Evolutionary conservation across 352 stramenopile species (phyloP).

Genomic region (Globisporangium mamillatum): DNA sequence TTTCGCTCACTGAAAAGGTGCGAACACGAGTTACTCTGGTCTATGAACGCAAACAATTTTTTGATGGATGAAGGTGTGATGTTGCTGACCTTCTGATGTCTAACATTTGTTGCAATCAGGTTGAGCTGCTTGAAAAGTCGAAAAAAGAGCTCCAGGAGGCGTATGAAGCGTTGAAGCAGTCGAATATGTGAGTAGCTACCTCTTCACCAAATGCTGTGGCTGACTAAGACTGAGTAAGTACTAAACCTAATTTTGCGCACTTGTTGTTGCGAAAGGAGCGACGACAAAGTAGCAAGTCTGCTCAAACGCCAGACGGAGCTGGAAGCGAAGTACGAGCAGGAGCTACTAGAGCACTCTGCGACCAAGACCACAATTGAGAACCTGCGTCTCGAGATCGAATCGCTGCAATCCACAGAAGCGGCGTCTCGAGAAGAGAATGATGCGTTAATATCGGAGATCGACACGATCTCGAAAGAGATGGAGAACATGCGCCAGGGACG

Average conservation of each 20-base stretch:
- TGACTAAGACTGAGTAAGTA: not conserved
- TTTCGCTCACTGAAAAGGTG: conserved; percentile 43
- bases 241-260: not conserved
- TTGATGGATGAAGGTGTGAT: not conserved
- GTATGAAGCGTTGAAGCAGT: conserved; percentile 32
- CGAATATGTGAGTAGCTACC: conserved; percentile 26
- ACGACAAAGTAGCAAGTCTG: conserved; percentile 30
- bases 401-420: conserved; percentile 46
- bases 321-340: conserved; percentile 30
- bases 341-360: conserved; percentile 27
- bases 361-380: conserved; percentile 35
- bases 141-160: conserved; percentile 36
- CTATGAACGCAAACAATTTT: not conserved
- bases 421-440: conserved; percentile 75
- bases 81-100: not conserved
- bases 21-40: not conserved
- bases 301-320: conserved; percentile 34
- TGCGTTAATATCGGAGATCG: conserved; percentile 67
- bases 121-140: conserved; percentile 32
- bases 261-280: conserved; percentile 26
- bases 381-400: conserved; percentile 36
- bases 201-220: not conserved
- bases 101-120: conserved; percentile 17
- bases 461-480: conserved; percentile 58
- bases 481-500: conserved; percentile 55